Evolutionary conservation across 2,329 filamentous ascomycete genomes (phyloP).

Genomic region (Cadophora malorum): DNA sequence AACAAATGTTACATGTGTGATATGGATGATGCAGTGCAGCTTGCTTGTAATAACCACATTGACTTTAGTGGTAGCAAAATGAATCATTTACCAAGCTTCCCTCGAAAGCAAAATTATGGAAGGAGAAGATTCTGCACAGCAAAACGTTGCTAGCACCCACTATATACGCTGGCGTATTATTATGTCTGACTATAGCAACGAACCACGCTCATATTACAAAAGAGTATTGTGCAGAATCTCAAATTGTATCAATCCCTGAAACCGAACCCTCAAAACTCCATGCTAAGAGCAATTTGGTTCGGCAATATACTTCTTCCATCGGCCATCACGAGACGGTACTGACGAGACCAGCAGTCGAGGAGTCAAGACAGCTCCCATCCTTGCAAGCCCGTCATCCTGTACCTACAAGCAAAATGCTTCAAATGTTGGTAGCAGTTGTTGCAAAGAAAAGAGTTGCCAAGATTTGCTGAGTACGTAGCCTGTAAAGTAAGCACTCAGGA

Average conservation of each 20-base stretch:
- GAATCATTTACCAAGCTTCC: too few relatives aligned
- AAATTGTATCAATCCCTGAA: background rate
- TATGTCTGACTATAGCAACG: background rate
- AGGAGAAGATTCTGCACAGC: background rate
- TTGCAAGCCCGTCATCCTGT: background rate
- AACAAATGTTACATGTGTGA: too few relatives aligned
- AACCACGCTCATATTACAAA: slow-evolving; percentile 1
- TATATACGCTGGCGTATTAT: background rate
- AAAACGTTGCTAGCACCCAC: background rate
- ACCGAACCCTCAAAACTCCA: slow-evolving; percentile 1
- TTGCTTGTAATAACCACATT: too few relatives aligned
- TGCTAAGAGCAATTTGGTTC: slow-evolving; percentile 10
- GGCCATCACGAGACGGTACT: background rate
- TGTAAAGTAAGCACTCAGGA: slow-evolving; percentile 4
- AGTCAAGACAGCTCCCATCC: too few relatives aligned
- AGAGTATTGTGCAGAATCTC: slow-evolving; percentile 14
- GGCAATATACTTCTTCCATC: background rate
- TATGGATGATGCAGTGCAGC: too few relatives aligned
- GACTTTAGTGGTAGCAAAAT: too few relatives aligned
- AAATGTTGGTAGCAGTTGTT: slow-evolving; percentile 47
- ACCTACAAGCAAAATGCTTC: background rate
- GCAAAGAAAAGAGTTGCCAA: slow-evolving; percentile 75
- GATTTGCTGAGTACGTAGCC: slow-evolving; percentile 49
- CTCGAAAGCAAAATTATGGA: too few relatives aligned
- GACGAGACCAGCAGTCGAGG: too few relatives aligned